Base-by-base conservation (phyloP, 257 asterid species). In the Solanum ossicruentum region DNA sequence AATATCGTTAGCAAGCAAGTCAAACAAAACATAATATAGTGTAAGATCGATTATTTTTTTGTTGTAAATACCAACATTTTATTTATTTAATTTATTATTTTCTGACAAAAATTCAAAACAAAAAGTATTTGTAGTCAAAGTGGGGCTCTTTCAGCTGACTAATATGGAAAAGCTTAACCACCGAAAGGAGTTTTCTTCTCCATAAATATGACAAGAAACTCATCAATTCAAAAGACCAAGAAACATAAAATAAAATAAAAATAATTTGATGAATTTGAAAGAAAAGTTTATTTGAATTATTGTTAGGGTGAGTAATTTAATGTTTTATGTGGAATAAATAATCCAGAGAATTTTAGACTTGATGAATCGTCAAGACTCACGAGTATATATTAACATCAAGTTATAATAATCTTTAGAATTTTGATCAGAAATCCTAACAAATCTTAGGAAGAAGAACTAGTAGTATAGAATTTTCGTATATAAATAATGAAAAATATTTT, bases 1-100 rank as follows among this genome's bases (percentile, higher is more conserved):
- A 93, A 87, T 91, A 90, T 92, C 89, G 97, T 92, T 92, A 57
- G 81, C 82, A 17, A 45, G 60, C 77, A 77, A 45, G 83, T 58
- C 86, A 47, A 71, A 82, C 86, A 47, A 21, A 45, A 47, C 58
- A 73, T 72, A 28, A 32, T 0, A 32, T 32, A 0, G 36, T 32
- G 0, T 32, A 32, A 32, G 36, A 32, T 32, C 3, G 36, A 32
- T 32, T 32, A 2, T 3, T 32, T 32, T 58, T 58, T 58, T 9
- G 66, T 12, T 9, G 4, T 20, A 9, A 57, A 20, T 20, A 9
- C 1, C 1, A 63, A 11, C 6, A 51, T 55, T 28, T 32, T 28
- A 10, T 66, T 66, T 66, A 0, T 32, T 32, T 32, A 32, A 12
- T 23, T 23, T 65, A 23, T 1, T 63, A 11, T 12, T 7, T 28